Evolutionary conservation across 2,329 filamentous ascomycete species (phyloP).

Genomic region (Aspergillus ustus): DNA sequence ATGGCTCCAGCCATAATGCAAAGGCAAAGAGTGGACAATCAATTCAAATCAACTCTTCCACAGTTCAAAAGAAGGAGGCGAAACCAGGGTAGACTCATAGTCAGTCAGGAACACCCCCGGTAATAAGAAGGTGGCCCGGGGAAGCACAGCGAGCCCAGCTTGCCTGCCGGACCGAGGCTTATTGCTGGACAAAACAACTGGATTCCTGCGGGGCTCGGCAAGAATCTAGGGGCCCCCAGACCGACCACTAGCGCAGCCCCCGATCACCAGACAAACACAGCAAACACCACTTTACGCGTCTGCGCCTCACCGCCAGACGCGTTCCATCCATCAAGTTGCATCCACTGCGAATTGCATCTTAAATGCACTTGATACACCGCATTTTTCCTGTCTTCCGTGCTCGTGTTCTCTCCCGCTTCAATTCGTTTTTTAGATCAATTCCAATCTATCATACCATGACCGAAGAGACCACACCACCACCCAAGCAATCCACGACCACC

Average conservation of each 20-base stretch:
- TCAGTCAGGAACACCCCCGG: conserved; percentile 10
- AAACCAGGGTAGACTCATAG: neutral
- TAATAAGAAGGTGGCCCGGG: conserved; percentile 6
- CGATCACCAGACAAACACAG: conserved; percentile 2
- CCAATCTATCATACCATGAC: conserved; percentile 42
- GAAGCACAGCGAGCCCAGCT: conserved; percentile 1
- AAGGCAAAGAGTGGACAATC: neutral
- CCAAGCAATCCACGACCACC: conserved; percentile 27
- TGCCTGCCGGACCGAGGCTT: conserved; percentile 18
- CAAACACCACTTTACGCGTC: conserved; percentile 27
- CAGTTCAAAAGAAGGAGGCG: neutral
- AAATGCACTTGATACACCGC: conserved; percentile 23
- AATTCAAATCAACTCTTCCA: neutral
- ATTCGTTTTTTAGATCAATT: neutral
- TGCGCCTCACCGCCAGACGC: conserved; percentile 30
- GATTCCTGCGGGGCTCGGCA: conserved; percentile 13
- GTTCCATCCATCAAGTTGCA: conserved; percentile 11
- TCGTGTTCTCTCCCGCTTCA: conserved; percentile 3
- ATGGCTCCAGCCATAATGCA: conserved; percentile 77
- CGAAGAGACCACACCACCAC: conserved; percentile 48
- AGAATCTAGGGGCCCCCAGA: neutral
- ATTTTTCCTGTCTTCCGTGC: conserved; percentile 12
- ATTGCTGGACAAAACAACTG: conserved; percentile 4
- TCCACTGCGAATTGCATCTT: conserved; percentile 1
- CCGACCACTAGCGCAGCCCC: conserved; percentile 4